Evolutionary conservation across 345 rosid genomes (phyloP).

Genomic region (Conringia planisiliqua): DNA sequence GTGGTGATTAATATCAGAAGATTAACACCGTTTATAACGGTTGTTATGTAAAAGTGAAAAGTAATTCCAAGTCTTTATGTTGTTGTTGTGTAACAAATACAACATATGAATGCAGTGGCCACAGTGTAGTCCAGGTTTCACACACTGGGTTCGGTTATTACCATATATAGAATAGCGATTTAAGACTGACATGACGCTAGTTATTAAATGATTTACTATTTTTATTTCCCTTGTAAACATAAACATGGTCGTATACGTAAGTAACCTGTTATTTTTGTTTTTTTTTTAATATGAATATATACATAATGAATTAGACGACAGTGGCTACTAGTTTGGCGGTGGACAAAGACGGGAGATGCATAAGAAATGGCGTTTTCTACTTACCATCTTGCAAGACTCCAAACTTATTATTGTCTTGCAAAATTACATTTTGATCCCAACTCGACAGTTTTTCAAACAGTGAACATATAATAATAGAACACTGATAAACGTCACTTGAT

Average conservation of each 20-base stretch:
- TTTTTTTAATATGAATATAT: not conserved
- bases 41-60: not conserved
- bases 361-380: constrained; percentile 30
- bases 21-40: not conserved
- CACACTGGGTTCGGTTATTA: not conserved
- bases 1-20: not conserved
- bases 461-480: constrained; percentile 16
- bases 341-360: constrained; percentile 28
- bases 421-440: not conserved
- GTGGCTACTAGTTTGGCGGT: constrained; percentile 26
- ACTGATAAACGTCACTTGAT: constrained; percentile 34
- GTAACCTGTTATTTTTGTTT: not conserved
- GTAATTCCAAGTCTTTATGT: not conserved
- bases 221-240: not conserved
- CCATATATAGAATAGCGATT: not conserved
- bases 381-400: constrained; percentile 25
- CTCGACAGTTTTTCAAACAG: constrained; percentile 28
- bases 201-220: not conserved
- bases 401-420: constrained; percentile 7
- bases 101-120: not conserved
- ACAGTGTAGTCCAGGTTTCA: constrained; percentile 9
- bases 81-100: not conserved
- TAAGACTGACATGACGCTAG: not conserved
- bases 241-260: not conserved
- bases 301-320: constrained; percentile 1